These are phyloP conservation scores for Dictyophora rubrovolvata DNA, from an alignment of 768 basidiomycete genomes.

Conservation along the genomic window DNA sequence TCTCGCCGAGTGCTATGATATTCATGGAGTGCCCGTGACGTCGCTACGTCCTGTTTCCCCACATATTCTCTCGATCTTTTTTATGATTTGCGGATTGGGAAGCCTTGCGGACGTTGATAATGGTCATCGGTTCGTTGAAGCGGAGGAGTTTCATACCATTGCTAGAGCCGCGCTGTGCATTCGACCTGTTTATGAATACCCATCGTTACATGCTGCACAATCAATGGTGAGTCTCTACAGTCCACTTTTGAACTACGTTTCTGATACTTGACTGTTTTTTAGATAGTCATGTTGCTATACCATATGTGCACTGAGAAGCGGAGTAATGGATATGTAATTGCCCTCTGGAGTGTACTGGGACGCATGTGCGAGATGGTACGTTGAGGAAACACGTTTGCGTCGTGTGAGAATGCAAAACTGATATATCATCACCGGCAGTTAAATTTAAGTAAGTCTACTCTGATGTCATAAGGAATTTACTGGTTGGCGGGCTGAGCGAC, in stretches of 20 bases:
- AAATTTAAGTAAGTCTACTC: background rate
- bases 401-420: background rate
- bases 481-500: background rate
- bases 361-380: conserved; percentile 7
- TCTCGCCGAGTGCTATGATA: background rate
- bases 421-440: background rate
- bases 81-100: conserved; percentile 7
- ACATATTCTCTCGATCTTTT: conserved; percentile 5
- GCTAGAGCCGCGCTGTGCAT: conserved; percentile 5
- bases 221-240: conserved; percentile 1
- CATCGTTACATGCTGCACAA: conserved; percentile 2
- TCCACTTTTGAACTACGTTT: background rate
- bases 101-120: background rate
- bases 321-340: conserved; percentile 4
- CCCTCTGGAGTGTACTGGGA: conserved; percentile 7
- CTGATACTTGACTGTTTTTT: background rate
- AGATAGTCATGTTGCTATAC: conserved; percentile 2
- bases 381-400: too few relatives aligned
- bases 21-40: background rate
- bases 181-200: conserved; percentile 7
- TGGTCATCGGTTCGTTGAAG: conserved; percentile 1
- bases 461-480: background rate
- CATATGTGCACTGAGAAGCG: conserved; percentile 6
- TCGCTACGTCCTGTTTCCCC: background rate
- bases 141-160: conserved; percentile 4